A percentile compares a stretch with the other conserved stretches of the same genome.
Evolutionary conservation across 2,329 filamentous ascomycete species (phyloP).

Genomic region (Scolecobasidium constrictum): DNA sequence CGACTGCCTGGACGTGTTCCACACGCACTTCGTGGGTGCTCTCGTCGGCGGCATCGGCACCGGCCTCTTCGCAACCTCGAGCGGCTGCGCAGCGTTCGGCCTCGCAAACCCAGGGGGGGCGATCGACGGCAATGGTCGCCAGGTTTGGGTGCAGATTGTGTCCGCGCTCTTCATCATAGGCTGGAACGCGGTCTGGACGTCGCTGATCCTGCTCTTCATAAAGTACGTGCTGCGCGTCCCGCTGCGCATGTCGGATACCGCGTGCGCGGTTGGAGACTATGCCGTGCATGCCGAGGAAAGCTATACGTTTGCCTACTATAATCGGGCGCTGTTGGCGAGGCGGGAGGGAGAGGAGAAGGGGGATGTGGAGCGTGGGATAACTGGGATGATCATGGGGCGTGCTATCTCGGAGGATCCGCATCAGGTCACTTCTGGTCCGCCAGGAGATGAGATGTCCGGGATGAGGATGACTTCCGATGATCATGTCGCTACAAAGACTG

Average conservation of each 20-base stretch:
- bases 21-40: conserved; percentile 39
- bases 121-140: conserved; percentile 39
- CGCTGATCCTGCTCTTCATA: conserved; percentile 38
- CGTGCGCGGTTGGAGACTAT: conserved; percentile 1
- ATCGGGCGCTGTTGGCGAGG: background rate
- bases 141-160: conserved; percentile 40
- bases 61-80: conserved; percentile 36
- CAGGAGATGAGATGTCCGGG: too few relatives aligned
- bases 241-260: conserved; percentile 2
- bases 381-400: background rate
- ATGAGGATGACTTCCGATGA: too few relatives aligned
- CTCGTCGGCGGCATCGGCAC: conserved; percentile 34
- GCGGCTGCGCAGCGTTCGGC: conserved; percentile 37
- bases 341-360: background rate
- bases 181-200: conserved; percentile 42
- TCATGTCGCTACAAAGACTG: too few relatives aligned
- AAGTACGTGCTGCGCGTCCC: conserved; percentile 3
- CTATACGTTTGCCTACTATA: conserved; percentile 6
- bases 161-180: conserved; percentile 39
- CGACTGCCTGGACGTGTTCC: conserved; percentile 26
- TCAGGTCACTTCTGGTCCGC: too few relatives aligned
- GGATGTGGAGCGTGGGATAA: background rate
- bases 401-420: too few relatives aligned
- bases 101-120: conserved; percentile 35
- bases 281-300: background rate